Evolutionary conservation across 2,329 filamentous ascomycete species (phyloP), one percentile per base, ranked within the genome.

Genomic region (Fusarium sp.): DNA sequence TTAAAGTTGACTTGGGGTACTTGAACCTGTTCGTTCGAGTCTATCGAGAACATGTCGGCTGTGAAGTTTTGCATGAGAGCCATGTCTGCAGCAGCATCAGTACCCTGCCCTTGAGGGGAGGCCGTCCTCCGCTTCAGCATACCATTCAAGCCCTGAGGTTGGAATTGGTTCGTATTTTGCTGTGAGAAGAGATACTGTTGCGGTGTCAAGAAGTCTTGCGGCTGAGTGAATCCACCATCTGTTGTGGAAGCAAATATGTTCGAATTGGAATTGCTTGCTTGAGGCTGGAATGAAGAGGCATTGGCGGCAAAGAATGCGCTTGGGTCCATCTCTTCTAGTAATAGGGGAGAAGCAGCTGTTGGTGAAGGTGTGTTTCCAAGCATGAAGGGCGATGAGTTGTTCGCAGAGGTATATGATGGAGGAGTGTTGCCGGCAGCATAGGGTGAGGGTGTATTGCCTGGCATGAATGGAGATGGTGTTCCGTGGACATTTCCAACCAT

Each of bases 271-370:
- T 67, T 69, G 21, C 76, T 73, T 32, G 75, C 50, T 53, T 74
- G 63, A 40, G 71, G 19, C 72, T 77, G 60, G 28, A 81, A 82
- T 9, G 80, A 77, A 28, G 80, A 77, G 37, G 80, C 81, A 30
- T 79, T 81, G 18, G 80, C 78, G 13, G 82, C 74, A 23, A 82
- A 79, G 68, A 81, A 81, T 57, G 76, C 67, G 12, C 80, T 75
- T 46, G 82, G 80, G 37, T 85, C 83, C 69, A 83, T 77, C 47
- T 86, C 83, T 12, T 75, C 75, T 35, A 84, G 72, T 49, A 83
- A 80, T 28, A 86, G 73, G 6, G 86, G 86, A 28, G 86, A 87
- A 43, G 85, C 74, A 44, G 77, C 79, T 33, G 76, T 75, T 46
- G 79, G 79, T 21, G 79, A 81, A 37, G 74, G 74, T 40, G 73